Conservation (phyloP, 805 yeast genomes). For the Scheffersomyces coipomensis region DNA sequence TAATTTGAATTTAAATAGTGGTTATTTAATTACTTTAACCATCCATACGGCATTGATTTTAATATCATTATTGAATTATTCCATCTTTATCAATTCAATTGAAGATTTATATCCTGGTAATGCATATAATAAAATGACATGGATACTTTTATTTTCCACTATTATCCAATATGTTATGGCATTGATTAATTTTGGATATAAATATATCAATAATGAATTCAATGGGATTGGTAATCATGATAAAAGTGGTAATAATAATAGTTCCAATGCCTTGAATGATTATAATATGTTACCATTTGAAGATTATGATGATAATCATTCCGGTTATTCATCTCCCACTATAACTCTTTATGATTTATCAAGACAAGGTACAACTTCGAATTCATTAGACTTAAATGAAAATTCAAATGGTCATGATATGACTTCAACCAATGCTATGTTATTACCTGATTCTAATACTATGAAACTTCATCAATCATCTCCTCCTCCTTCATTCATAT, state of each 20-base stretch:
- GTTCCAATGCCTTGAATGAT: no score
- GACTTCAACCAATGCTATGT: conserved; percentile 23
- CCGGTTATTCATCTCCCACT: conserved; percentile 8
- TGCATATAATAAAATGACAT: conserved; percentile 66
- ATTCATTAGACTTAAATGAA: conserved; percentile 21
- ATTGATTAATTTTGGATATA: conserved; percentile 26
- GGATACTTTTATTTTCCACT: conserved; percentile 54
- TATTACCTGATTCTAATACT: conserved; percentile 4
- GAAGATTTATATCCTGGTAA: conserved; percentile 73
- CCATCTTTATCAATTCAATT: conserved; percentile 56
- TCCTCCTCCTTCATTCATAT: not conserved
- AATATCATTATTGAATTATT: conserved; percentile 53
- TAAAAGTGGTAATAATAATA: not conserved
- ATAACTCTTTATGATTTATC: conserved; percentile 24
- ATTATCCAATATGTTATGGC: conserved; percentile 56
- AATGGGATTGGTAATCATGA: not conserved
- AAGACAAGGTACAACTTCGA: conserved; percentile 9
- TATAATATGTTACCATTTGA: not conserved
- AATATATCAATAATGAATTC: conserved; percentile 1
- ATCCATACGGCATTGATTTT: conserved; percentile 47
- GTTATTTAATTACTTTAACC: conserved; percentile 50
- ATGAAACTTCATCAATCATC: not conserved
- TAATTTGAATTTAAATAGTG: conserved; percentile 54
- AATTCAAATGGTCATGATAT: conserved; percentile 7
- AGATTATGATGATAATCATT: not conserved